Percentiles rank a stretch among this genome's conserved stretches.
phyloP scores from a whole-genome alignment of 2,329 filamentous ascomycete genomes.

The Dothistroma septosporum region DNA sequence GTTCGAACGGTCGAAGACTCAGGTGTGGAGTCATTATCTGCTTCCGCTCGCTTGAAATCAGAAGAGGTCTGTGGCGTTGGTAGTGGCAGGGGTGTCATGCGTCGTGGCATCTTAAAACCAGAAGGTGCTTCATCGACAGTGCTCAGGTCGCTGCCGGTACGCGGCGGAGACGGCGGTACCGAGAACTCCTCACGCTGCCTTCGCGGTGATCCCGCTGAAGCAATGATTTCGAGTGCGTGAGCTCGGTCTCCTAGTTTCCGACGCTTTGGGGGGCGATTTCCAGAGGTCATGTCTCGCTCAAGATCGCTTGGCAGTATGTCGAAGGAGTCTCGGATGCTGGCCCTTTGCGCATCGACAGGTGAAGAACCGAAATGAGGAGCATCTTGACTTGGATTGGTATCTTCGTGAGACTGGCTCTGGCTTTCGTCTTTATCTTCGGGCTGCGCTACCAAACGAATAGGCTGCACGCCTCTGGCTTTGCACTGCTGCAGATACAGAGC shows the following conservation, averaged over 20 bases:
- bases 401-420: constrained; percentile 9
- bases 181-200: constrained; percentile 31
- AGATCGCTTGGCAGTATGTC: background rate
- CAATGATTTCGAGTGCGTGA: background rate
- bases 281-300: background rate
- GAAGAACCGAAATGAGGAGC: background rate
- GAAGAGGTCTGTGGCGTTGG: constrained; percentile 32
- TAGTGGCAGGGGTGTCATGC: constrained; percentile 24
- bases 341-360: background rate
- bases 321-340: background rate
- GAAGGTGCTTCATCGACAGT: constrained; percentile 6
- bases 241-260: constrained; percentile 1
- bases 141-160: constrained; percentile 21
- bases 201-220: background rate
- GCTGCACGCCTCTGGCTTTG: constrained; percentile 42
- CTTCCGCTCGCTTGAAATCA: constrained; percentile 12
- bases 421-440: constrained; percentile 13
- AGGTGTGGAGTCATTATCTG: constrained; percentile 11
- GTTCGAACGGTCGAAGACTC: constrained; percentile 9
- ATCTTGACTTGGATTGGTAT: background rate
- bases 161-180: constrained; percentile 43
- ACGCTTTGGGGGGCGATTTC: constrained; percentile 7
- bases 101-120: constrained; percentile 24
- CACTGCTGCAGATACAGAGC: constrained; percentile 43
- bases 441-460: constrained; percentile 36